Evolutionary conservation across 495 filamentous ascomycete genomes (phyloP), one percentile per base, ranked within the genome.

Genomic region (Penicillium paradoxum): DNA sequence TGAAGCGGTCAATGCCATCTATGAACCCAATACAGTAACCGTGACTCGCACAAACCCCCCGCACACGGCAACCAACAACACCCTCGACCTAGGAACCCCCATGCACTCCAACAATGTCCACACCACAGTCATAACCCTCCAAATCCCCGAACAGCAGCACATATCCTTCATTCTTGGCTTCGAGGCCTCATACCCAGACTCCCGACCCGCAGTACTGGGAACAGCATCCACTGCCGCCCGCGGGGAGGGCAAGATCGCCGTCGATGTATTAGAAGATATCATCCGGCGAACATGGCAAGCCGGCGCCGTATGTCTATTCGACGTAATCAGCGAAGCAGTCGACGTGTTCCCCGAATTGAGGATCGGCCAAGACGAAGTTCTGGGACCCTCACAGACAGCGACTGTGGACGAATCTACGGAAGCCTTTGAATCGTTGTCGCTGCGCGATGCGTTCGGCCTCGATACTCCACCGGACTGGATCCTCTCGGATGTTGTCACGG

Each of bases 1-100:
- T 14, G 85, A 87, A 62, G 90, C 89, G 44, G 88, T 98, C 55
- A 96, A 93, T 67, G 89, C 92, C 18, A 98, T 98, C 57, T 98
- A 95, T 71, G 88, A 85, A 19, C 78, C 82, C 14, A 70, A 76
- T 36, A 88, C 87, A 6, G 71, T 96, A 19, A 58, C 66, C 6
- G 46, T 75, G 18, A 67, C 56, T 57, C 69, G 66, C 14, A 49
- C 78, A 72, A 14, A 79, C 18, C 37, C 58, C 19, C 15, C 57
- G 73, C 67, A 47, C 66, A 14, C 34, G 21, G 17, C 34, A 68
- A 13, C 71, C 66, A 55, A 83, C 73, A 65, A 73, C 48, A 70
- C 76, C 8, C 59, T 78, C 15, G 71, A 75, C 54, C 47, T 72
- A 32, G 68, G 67, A 36, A 58, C 45, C 22, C 34, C 62, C 38